Evolutionary conservation across 148 eudicot genomes (phyloP).

Genomic region (Amaranthus palmeri): DNA sequence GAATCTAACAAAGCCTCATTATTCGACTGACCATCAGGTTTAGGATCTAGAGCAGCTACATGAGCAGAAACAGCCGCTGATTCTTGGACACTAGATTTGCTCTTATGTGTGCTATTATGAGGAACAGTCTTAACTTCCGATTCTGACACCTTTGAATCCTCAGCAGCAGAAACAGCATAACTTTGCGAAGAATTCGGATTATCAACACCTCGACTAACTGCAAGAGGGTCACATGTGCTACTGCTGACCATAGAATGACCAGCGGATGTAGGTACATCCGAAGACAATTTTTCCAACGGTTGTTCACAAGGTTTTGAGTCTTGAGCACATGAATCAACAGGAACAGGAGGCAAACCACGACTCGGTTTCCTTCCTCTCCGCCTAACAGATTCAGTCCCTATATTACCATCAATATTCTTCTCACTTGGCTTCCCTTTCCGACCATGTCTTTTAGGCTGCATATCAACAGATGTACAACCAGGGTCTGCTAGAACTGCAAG

Average conservation of each 20-base stretch:
- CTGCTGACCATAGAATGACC: neutral
- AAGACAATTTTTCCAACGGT: slow-evolving; percentile 15
- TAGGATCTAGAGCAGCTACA: slow-evolving; percentile 8
- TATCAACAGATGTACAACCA: slow-evolving; percentile 14
- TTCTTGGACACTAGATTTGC: slow-evolving; percentile 2
- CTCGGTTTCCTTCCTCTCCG: slow-evolving; percentile 45
- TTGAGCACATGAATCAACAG: slow-evolving; percentile 23
- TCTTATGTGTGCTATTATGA: slow-evolving; percentile 4
- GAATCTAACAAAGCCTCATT: slow-evolving; percentile 8
- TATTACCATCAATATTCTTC: slow-evolving; percentile 10
- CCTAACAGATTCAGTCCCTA: slow-evolving; percentile 24
- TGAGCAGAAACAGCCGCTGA: slow-evolving; percentile 12
- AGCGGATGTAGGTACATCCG: slow-evolving; percentile 9
- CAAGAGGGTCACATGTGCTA: neutral
- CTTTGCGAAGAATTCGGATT: slow-evolving; percentile 15
- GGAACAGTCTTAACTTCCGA: slow-evolving; percentile 2
- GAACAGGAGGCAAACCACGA: slow-evolving; percentile 18
- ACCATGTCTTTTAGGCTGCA: slow-evolving; percentile 27
- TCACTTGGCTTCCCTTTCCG: slow-evolving; percentile 26
- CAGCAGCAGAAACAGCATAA: neutral
- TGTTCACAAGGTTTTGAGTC: slow-evolving; percentile 22
- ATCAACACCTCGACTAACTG: slow-evolving; percentile 6
- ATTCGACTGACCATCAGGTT: slow-evolving; percentile 12
- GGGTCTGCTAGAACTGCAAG: slow-evolving; percentile 15
- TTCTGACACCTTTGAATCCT: slow-evolving; percentile 6